Evolutionary conservation across 768 basidiomycete genomes (phyloP).

Genomic region (Leucocoprinus sp.): DNA sequence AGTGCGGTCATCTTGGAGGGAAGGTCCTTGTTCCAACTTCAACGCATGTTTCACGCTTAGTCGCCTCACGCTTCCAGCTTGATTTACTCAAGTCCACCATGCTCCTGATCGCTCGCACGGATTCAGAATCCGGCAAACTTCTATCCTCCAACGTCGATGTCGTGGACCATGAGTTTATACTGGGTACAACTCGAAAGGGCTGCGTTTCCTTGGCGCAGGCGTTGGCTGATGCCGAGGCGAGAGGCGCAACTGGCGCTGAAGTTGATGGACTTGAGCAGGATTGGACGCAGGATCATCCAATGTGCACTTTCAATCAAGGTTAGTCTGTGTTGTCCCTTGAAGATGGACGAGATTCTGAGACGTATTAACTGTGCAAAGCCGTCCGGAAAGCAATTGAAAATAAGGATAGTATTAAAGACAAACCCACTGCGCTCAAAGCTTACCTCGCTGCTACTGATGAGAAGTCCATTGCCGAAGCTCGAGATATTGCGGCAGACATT

Average conservation of each 20-base stretch:
- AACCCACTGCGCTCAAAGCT: conserved; percentile 44
- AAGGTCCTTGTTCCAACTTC: conserved; percentile 91
- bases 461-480: conserved; percentile 67
- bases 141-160: conserved; percentile 79
- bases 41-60: conserved; percentile 76
- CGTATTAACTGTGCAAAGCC: conserved; percentile 27
- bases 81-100: conserved; percentile 85
- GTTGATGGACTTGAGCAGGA: conserved; percentile 66
- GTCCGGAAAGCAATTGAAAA: conserved; percentile 48
- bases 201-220: conserved; percentile 57
- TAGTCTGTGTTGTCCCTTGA: conserved; percentile 13
- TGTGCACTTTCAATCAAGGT: conserved; percentile 87
- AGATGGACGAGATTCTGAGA: conserved; percentile 1
- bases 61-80: conserved; percentile 83
- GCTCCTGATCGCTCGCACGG: conserved; percentile 87
- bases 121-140: conserved; percentile 81
- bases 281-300: conserved; percentile 60
- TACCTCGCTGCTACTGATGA: conserved; percentile 53
- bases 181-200: conserved; percentile 46
- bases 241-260: conserved; percentile 56
- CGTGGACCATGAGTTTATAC: conserved; percentile 72
- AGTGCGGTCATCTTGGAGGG: conserved; percentile 85
- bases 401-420: conserved; percentile 38
- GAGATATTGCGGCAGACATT: conserved; percentile 66
- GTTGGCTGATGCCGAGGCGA: conserved; percentile 57